These are phyloP conservation scores for Hymenoscyphus salicellus DNA, from an alignment of 2,329 filamentous ascomycete species.

Conservation along the genomic window DNA sequence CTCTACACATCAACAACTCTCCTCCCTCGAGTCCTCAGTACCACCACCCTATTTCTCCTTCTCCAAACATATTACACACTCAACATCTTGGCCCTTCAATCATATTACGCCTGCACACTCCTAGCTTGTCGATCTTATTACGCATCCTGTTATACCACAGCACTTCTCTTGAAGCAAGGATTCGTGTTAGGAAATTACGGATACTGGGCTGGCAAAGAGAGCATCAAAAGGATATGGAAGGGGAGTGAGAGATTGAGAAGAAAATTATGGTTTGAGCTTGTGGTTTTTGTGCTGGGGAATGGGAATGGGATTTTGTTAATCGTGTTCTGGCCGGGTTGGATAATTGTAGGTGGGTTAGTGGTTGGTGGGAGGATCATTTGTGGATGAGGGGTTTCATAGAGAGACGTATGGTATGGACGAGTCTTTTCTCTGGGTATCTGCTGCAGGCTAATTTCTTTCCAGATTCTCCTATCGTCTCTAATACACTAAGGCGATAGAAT, in stretches of 20 bases:
- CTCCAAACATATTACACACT: background rate
- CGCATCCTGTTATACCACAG: background rate
- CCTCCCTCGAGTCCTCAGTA: constrained; percentile 15
- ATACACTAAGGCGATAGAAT: background rate
- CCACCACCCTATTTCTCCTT: constrained; percentile 19
- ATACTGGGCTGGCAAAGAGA: constrained; percentile 3
- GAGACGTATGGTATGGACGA: background rate
- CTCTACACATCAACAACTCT: background rate
- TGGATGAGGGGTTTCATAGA: constrained; percentile 16
- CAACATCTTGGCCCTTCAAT: background rate
- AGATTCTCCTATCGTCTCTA: background rate
- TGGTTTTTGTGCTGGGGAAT: constrained; percentile 31
- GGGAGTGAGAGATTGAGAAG: constrained; percentile 23
- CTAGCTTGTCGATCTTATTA: constrained; percentile 8
- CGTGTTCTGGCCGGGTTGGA: constrained; percentile 36
- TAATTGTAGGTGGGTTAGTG: constrained; percentile 25
- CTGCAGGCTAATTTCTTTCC: constrained; percentile 4
- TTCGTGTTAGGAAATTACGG: background rate
- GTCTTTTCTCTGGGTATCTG: constrained; percentile 10
- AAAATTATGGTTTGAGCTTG: constrained; percentile 32
- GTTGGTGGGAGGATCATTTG: constrained; percentile 16
- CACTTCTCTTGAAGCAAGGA: background rate
- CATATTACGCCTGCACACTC: constrained; percentile 7
- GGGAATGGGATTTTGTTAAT: constrained; percentile 30
- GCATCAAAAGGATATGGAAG: constrained; percentile 20